Evolutionary conservation across 768 basidiomycete genomes (phyloP), one percentile per base, ranked within the genome.

Genomic region (Mycena filopes): DNA sequence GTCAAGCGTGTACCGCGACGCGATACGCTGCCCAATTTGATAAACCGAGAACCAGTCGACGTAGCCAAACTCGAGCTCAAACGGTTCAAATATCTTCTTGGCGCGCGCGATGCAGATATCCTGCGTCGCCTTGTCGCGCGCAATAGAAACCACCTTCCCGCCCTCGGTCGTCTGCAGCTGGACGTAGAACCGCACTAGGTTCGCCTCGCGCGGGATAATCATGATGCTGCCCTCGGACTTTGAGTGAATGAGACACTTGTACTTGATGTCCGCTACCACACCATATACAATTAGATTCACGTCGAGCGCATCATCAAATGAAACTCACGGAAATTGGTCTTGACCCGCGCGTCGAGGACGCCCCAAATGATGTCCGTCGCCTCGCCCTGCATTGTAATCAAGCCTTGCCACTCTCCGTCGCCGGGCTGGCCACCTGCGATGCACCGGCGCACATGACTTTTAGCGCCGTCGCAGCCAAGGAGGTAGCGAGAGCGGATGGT

Each of bases 291-390:
- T 6, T 28, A 1, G 26, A 29, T 13, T 16, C 25, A 8, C 7
- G 10, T 0, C 2, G 11, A n/a, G 26, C 9, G n/a, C 4, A 12
- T 40, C 11, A 23, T 40, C 11, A 23, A 42, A 36, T 36, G 10
- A 60, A 78, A 80, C 73, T 84, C 83, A 11, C 85, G 85, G 65
- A 86, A 84, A 74, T 85, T 77, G 16, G 84, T 83, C 3, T 75
- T 74, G 15, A 84, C 83, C 2, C 81, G 57, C 8, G 79, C 76
- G 70, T 86, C 84, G 13, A 85, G 59, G 0, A 84, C 84, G 3
- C 85, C 85, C 85, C 85, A 86, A n/a, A 85, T 76, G 59, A 70
- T 65, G 76, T 84, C 81, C 15, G 75, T 82, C 65, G 81, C 79
- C 70, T 85, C 83, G n/a, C 84, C 84, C 36, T 81, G 73, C 83